Evolutionary conservation across 2,329 filamentous ascomycete species (phyloP), one percentile per base, ranked within the genome.

Genomic region (Botryotinia narcissicola): DNA sequence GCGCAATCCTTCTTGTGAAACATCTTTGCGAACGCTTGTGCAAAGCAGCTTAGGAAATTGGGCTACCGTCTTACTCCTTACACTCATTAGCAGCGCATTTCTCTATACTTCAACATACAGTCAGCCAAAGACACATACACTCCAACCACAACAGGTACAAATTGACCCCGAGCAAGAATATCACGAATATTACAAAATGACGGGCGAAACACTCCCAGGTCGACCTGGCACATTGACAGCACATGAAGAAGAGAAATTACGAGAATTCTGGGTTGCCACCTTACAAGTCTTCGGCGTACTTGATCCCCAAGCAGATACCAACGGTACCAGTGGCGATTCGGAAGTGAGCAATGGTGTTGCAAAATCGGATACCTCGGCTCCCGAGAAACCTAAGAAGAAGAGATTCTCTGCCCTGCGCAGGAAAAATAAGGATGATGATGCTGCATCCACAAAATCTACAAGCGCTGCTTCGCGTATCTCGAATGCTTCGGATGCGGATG

Each of bases 241-340:
- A 4, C 95, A 98, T 75, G 91, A 99, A 84, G 93, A 97, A 79
- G 88, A 89, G 76, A 98, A 97, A 84, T 85, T 99, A 74, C 92
- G 92, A 79, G 92, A 97, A 82, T 88, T 98, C 77, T 99, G 96
- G 96, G 83, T 87, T 22, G 85, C 90, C 71, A 87, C 94, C 57
- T 87, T 97, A 77, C 91, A 92, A 75, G 86, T 97, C 62, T 94
- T 92, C 81, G 93, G 92, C 42, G 87, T 94, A 72, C 78, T 83
- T 40, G 83, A 83, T 42, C 79, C 82, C 18, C 57, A 54, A n/a
- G 77, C 79, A 72, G 75, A 81, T 54, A 75, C 77, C 29, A 81
- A 84, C 70, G 77, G 76, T 67, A 69, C 74, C 61, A 69, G 78
- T 68, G 75, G 70, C 12, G 73, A 73, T 35, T 63, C 72, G 22